A percentile compares a stretch with the other conserved stretches of the same genome.
phyloP scores from a whole-genome alignment of 441 rosid genomes.

The Manihot esculenta region DNA sequence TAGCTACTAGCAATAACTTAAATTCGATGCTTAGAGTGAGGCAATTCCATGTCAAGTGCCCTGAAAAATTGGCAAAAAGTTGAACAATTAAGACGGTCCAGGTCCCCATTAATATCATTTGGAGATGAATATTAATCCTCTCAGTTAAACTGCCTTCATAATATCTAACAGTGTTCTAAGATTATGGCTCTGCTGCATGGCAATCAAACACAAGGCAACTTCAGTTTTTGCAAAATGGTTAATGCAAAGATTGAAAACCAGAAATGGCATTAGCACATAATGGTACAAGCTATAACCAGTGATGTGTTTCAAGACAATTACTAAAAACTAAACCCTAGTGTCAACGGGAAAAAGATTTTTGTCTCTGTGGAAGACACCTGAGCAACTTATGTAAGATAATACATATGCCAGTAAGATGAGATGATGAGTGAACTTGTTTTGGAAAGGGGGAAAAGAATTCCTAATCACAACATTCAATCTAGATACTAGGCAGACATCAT shows the following conservation, averaged over 20 bases:
- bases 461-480: constrained; percentile 28
- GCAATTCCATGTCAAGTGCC: no score
- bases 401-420: constrained; percentile 18
- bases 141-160: no score
- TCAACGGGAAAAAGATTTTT: background rate
- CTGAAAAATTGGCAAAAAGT: no score
- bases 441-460: background rate
- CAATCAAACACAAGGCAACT: no score
- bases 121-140: no score
- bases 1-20: no score
- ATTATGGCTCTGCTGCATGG: no score
- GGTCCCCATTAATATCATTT: no score
- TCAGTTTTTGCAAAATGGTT: no score
- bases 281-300: background rate
- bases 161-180: no score
- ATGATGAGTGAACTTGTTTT: constrained; percentile 4
- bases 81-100: no score
- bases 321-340: background rate
- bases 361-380: constrained; percentile 9
- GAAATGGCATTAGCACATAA: constrained; percentile 6
- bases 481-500: constrained; percentile 77
- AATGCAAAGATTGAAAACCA: background rate
- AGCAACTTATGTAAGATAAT: constrained; percentile 13
- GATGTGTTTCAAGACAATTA: background rate
- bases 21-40: no score